phyloP scores from a whole-genome alignment of 768 basidiomycete species.

The Rhodosporidiobolus odoratus region DNA sequence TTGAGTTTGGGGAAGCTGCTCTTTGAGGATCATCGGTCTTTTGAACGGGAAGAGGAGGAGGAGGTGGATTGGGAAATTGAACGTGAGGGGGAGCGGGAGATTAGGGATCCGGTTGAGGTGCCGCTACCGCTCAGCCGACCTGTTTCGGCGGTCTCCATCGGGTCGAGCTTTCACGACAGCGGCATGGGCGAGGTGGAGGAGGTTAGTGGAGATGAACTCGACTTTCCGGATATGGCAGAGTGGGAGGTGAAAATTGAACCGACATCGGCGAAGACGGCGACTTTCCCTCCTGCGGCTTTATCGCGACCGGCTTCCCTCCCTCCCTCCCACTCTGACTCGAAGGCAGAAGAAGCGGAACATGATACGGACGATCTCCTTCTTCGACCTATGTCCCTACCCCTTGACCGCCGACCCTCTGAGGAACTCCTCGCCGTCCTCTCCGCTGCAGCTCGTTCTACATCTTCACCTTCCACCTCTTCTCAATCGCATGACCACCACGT shows the following conservation, averaged over 20 bases:
- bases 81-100: background rate
- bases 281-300: background rate
- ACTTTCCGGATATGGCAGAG: no score
- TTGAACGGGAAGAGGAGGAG: background rate
- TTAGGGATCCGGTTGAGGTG: background rate
- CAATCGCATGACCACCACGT: no score
- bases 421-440: slow-evolving; percentile 13
- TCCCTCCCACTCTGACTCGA: background rate
- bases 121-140: background rate
- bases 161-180: slow-evolving; percentile 32
- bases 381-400: background rate
- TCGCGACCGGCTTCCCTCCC: background rate
- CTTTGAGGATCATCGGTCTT: background rate
- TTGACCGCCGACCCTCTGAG: slow-evolving; percentile 18
- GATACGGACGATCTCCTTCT: background rate
- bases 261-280: background rate
- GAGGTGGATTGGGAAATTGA: background rate
- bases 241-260: no score
- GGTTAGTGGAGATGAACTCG: background rate
- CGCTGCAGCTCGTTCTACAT: background rate
- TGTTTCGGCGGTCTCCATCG: background rate
- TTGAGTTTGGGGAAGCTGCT: slow-evolving; percentile 1
- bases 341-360: no score
- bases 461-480: slow-evolving; percentile 1
- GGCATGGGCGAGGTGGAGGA: background rate